Evolutionary conservation across 179 eudicot species (phyloP).

Genomic region (Nepenthes alata): DNA sequence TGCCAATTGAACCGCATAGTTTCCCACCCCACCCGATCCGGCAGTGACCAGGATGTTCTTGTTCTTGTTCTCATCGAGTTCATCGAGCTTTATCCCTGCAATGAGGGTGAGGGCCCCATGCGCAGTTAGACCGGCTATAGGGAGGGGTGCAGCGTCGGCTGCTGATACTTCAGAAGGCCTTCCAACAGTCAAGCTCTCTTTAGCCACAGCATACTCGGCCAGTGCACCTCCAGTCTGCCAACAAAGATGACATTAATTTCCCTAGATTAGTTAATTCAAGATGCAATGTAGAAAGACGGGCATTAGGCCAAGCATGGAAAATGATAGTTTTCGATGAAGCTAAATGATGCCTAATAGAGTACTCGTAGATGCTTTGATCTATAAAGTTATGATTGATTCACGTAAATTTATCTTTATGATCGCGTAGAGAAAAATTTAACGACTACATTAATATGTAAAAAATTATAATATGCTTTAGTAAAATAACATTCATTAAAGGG

Average conservation of each 20-base stretch:
- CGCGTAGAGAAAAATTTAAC: no score
- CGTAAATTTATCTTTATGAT: no score
- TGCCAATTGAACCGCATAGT: slow-evolving; percentile 63
- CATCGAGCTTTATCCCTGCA: slow-evolving; percentile 39
- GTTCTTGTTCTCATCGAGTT: slow-evolving; percentile 23
- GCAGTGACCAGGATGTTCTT: slow-evolving; percentile 53
- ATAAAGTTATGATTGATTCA: no score
- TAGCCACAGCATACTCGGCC: slow-evolving; percentile 50
- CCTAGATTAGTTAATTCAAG: neutral
- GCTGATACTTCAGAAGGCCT: slow-evolving; percentile 62
- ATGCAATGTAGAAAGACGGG: no score
- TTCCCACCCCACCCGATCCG: slow-evolving; percentile 69
- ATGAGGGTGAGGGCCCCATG: slow-evolving; percentile 37
- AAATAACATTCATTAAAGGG: no score
- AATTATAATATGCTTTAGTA: no score
- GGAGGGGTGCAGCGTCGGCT: slow-evolving; percentile 39
- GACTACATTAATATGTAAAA: no score
- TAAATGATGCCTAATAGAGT: no score
- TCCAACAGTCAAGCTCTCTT: slow-evolving; percentile 27
- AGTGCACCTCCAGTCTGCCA: slow-evolving; percentile 50
- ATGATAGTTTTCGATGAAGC: no score
- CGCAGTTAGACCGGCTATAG: slow-evolving; percentile 46
- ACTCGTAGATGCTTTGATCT: no score
- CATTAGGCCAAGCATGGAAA: no score
- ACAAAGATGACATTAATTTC: neutral